These are phyloP conservation scores for Amanita thiersii DNA, from an alignment of 768 basidiomycete genomes.

Conservation along the genomic window DNA sequence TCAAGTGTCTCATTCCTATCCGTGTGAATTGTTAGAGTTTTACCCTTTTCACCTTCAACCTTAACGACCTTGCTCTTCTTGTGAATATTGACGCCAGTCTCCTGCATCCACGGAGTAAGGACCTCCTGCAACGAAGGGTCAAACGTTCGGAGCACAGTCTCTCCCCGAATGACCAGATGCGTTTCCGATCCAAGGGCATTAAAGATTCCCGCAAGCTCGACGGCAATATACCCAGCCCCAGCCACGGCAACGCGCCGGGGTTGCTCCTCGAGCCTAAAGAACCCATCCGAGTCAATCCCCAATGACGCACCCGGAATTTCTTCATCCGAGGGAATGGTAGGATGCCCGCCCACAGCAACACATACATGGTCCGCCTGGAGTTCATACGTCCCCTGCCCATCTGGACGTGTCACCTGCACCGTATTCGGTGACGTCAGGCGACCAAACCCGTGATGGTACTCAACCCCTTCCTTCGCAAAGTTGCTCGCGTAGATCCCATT, in stretches of 20 bases:
- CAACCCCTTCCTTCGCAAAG: slow-evolving; percentile 80
- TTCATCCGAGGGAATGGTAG: slow-evolving; percentile 70
- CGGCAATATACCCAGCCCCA: slow-evolving; percentile 97
- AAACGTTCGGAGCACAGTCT: slow-evolving; percentile 88
- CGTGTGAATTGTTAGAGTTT: slow-evolving; percentile 67
- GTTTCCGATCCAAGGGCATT: slow-evolving; percentile 88
- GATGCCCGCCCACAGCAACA: slow-evolving; percentile 82
- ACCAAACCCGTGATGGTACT: slow-evolving; percentile 76
- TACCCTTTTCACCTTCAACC: slow-evolving; percentile 68
- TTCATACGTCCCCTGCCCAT: slow-evolving; percentile 58
- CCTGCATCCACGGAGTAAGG: slow-evolving; percentile 85
- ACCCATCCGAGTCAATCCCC: slow-evolving; percentile 92
- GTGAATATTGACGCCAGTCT: slow-evolving; percentile 89
- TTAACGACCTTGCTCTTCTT: slow-evolving; percentile 65
- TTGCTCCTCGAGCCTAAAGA: slow-evolving; percentile 87
- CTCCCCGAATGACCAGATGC: slow-evolving; percentile 84
- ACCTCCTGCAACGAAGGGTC: slow-evolving; percentile 81
- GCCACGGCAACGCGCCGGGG: slow-evolving; percentile 91
- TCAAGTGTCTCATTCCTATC: slow-evolving; percentile 71
- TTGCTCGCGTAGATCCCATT: slow-evolving; percentile 92
- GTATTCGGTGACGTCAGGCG: slow-evolving; percentile 60
- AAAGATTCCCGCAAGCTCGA: slow-evolving; percentile 93
- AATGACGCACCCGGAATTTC: slow-evolving; percentile 83
- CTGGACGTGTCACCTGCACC: slow-evolving; percentile 64
- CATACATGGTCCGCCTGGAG: slow-evolving; percentile 73